A percentile compares a stretch with the other conserved stretches of the same genome.
Conservation (phyloP, 352 stramenopile species). For the Pythium myriotylum region DNA sequence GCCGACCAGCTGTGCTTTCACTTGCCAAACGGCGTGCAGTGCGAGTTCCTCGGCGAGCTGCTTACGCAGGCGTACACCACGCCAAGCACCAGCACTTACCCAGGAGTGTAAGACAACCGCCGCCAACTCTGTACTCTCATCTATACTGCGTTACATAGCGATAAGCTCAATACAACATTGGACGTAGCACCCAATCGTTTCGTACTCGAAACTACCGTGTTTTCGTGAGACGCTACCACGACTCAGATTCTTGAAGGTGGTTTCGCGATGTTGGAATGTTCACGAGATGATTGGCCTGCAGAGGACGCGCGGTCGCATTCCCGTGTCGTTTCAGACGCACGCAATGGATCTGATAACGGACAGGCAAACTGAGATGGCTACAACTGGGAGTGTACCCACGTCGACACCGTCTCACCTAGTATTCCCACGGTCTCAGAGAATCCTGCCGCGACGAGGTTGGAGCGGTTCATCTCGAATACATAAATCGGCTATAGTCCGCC, state of each 20-base stretch:
- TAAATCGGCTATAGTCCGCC: background rate
- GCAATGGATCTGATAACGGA: no score
- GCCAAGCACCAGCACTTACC: background rate
- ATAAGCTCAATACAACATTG: conserved; percentile 1
- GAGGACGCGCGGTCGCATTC: no score
- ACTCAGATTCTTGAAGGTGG: no score
- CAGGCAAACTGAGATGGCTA: no score
- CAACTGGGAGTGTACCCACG: no score
- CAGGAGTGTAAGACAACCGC: background rate
- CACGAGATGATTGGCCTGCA: no score
- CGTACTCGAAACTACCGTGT: background rate
- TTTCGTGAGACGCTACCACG: background rate
- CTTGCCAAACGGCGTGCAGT: conserved; percentile 8
- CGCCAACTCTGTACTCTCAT: background rate
- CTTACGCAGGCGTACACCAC: background rate
- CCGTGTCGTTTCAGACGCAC: no score
- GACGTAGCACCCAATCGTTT: background rate
- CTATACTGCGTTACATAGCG: background rate
- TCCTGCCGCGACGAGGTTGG: background rate
- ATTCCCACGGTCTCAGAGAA: no score
- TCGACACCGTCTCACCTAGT: no score
- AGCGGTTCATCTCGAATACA: no score
- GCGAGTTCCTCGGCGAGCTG: conserved; percentile 5
- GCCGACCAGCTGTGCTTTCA: conserved; percentile 5
- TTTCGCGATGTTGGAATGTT: no score